Evolutionary conservation across 2,329 filamentous ascomycete genomes (phyloP), one percentile per base, ranked within the genome.

Genomic region (Didymella exigua): DNA sequence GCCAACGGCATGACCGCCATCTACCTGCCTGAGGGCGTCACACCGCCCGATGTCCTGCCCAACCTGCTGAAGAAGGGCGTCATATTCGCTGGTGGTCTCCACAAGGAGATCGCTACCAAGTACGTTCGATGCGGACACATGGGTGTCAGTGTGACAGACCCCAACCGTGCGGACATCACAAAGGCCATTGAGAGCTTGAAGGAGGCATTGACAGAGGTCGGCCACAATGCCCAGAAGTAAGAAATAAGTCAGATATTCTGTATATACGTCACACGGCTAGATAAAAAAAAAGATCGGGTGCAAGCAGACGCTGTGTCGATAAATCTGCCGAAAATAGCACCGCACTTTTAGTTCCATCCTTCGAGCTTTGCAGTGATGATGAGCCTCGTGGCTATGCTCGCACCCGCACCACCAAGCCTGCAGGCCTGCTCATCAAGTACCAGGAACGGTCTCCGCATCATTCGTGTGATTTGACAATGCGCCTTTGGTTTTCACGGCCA

Each of bases 1-100:
- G 92, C 95, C 36, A 93, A 96, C 75, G 92, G 90, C 68, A 99
- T 99, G 95, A 99, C 95, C 3, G 93, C 95, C 54, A 95, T 99
- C 65, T 97, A 95, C 77, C 84, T 99, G 50, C 95, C 95, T 1
- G 91, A 98, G 58, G 88, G 84, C 34, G 79, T 98, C 48, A 87
- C 88, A 66, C 88, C 89, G 26, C 84, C 92, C 2, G 90, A 96
- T 62, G 81, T 99, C 29, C 82, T 99, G 48, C 93, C 95, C 11
- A 92, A 86, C 72, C 80, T 99, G 60, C 77, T 91, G 59, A 90
- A 90, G 79, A 93, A 89, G 76, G 92, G 92, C 26, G 90, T 99
- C 34, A 86, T 99, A 56, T 98, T 98, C 74, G 95, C 95, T 21
- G 95, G 92, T 56, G 95, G 95, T 58, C 84, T 99, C 67, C 95